Percentiles rank a stretch among this genome's conserved stretches.
phyloP scores from a whole-genome alignment of 2,329 filamentous ascomycete genomes.

The Capronia americana region DNA sequence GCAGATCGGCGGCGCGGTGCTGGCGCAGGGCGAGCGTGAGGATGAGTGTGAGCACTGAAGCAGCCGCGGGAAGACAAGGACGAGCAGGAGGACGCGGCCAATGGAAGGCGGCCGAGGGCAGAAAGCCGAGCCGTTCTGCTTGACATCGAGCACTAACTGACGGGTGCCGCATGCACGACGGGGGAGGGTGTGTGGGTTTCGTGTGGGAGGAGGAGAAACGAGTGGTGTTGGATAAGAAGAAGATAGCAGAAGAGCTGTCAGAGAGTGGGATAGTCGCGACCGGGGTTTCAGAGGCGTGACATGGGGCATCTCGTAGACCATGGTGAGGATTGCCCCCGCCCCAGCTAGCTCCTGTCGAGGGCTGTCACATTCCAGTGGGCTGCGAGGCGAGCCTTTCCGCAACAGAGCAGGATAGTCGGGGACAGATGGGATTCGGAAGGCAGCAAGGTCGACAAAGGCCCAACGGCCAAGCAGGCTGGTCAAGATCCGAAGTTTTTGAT shows the following conservation, averaged over 20 bases:
- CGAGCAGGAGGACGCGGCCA: constrained; percentile 18
- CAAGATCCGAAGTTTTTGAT: background rate
- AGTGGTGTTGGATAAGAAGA: constrained; percentile 25
- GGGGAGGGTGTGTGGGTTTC: constrained; percentile 28
- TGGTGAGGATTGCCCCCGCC: background rate
- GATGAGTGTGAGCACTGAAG: constrained; percentile 18
- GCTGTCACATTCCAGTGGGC: background rate
- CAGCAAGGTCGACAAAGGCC: background rate
- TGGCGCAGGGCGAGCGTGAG: constrained; percentile 21
- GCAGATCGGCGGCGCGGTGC: constrained; percentile 27
- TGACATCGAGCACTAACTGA: constrained; percentile 36
- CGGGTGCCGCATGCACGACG: constrained; percentile 28
- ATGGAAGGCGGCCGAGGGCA: constrained; percentile 12
- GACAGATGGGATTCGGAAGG: background rate
- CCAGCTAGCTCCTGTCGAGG: background rate
- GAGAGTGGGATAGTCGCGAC: constrained; percentile 29
- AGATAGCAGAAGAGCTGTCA: constrained; percentile 23
- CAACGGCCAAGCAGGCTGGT: background rate
- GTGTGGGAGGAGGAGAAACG: constrained; percentile 20
- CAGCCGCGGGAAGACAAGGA: constrained; percentile 15
- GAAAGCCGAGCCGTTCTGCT: constrained; percentile 34
- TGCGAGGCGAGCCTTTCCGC: constrained; percentile 2
- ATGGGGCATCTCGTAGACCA: constrained; percentile 6
- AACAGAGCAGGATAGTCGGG: background rate
- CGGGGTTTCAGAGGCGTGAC: constrained; percentile 20